phyloP scores from a whole-genome alignment of 768 basidiomycete species.

The Filobasidium floriforme region DNA sequence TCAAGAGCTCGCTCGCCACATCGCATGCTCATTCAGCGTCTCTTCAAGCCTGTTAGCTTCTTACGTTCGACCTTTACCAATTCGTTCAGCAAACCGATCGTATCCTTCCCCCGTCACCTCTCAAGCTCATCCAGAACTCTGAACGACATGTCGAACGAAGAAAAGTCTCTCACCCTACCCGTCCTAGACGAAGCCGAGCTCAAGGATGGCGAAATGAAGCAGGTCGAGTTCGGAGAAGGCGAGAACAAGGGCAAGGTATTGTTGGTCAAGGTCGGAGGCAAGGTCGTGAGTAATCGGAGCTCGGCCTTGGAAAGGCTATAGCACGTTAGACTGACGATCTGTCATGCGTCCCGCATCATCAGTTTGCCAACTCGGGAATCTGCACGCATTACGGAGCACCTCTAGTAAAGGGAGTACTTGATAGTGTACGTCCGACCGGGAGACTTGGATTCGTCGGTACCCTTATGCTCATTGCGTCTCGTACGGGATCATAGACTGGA shows the following conservation, averaged over 20 bases:
- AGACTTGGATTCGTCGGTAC: not conserved
- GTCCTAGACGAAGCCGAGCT: constrained; percentile 57
- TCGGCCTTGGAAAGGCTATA: constrained; percentile 30
- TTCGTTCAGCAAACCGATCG: not conserved
- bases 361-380: constrained; percentile 64
- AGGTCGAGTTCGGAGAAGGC: constrained; percentile 67
- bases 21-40: not conserved
- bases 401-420: constrained; percentile 61
- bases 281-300: constrained; percentile 48
- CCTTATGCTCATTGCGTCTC: not conserved
- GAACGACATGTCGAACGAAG: constrained; percentile 10
- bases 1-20: not conserved
- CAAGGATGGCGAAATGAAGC: constrained; percentile 68
- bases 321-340: not conserved
- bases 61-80: constrained; percentile 17
- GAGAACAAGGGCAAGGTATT: constrained; percentile 55
- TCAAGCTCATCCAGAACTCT: not conserved
- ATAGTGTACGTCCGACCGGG: not conserved
- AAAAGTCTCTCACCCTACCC: constrained; percentile 48
- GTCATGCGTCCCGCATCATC: not conserved
- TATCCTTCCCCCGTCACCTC: not conserved
- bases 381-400: constrained; percentile 93
- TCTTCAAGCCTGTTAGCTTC: constrained; percentile 12
- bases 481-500: constrained; percentile 57
- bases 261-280: constrained; percentile 65